A percentile compares a stretch with the other conserved stretches of the same genome.
Conservation (phyloP, 179 eudicot genomes). For the Nepenthes alata region DNA sequence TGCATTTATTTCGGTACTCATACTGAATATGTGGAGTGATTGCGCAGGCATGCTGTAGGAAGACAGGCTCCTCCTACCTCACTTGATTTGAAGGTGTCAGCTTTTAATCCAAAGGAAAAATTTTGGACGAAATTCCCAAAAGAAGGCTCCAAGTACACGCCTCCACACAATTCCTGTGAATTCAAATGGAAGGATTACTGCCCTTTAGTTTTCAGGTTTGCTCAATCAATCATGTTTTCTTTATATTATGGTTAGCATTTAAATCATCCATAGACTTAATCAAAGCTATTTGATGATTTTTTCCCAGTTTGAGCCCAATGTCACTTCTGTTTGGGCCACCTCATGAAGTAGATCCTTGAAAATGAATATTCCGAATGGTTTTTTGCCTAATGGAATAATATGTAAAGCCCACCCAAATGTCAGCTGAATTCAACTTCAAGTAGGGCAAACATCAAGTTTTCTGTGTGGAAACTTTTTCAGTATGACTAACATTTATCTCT, state of each 20-base stretch:
- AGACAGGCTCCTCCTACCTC: constrained; percentile 72
- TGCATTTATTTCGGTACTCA: neutral
- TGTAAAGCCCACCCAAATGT: too few relatives aligned
- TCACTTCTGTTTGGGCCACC: too few relatives aligned
- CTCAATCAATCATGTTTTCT: neutral
- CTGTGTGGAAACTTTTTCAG: neutral
- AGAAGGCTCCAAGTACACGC: constrained; percentile 86
- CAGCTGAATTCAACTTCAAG: too few relatives aligned
- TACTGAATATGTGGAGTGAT: neutral
- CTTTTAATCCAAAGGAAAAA: constrained; percentile 79
- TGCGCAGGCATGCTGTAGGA: constrained; percentile 81
- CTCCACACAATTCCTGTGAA: constrained; percentile 88
- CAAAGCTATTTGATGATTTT: too few relatives aligned
- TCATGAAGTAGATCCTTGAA: too few relatives aligned
- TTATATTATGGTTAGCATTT: constrained; percentile 2
- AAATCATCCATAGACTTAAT: neutral
- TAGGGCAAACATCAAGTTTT: too few relatives aligned
- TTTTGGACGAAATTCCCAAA: constrained; percentile 91
- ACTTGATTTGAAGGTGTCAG: constrained; percentile 63
- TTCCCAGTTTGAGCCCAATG: too few relatives aligned
- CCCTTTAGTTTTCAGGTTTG: constrained; percentile 92
- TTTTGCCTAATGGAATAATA: too few relatives aligned
- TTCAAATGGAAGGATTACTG: constrained; percentile 97
- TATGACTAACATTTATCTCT: neutral
- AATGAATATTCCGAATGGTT: too few relatives aligned